Evolutionary conservation across 2,329 filamentous ascomycete species (phyloP), one percentile per base, ranked within the genome.

Genomic region (Metarhizium rileyi): DNA sequence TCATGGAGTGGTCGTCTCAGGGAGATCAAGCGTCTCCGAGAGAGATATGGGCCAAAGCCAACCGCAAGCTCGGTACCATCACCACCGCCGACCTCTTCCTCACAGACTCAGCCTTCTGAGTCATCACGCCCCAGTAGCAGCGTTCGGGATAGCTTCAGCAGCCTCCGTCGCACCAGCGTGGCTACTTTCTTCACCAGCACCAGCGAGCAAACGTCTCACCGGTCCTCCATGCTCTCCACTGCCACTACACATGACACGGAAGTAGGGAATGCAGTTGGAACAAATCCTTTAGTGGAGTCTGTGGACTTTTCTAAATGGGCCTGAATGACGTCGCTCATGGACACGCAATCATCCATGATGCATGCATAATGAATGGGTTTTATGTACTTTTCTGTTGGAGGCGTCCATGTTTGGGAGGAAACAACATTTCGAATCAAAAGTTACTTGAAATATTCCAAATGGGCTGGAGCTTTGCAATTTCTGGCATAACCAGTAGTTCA

Each of bases 1-100:
- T 87, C 88, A 8, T 97, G 93, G 93, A 83, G 89, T 51, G 87
- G 85, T 58, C 83, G 93, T 45, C 77, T 97, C 12, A 81, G 86
- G 45, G 87, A 91, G 63, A 94, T 98, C 63, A 85, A 86, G 63
- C 79, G 82, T 42, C 76, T 98, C 46, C 81, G 90, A 26, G 87
- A 94, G 51, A 80, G 77, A 52, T 76, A 84, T 56, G 72, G 70
- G 2, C 69, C 70, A 8, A 80, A 75, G 55, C 44, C 57, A 33
- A 53, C 53, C 25, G 22, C 41, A 8, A 57, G 52, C 22, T 12
- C 57, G 12, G 57, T 56, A 7, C 53, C 63, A 2, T 58, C 62
- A 12, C 60, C 65, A 16, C 59, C 64, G 22, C 51, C 56, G n/a
- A 57, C 58, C 8, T 57, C 64, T 50, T 49, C 63, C 51, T 49